Conservation (phyloP, 768 basidiomycete species). For the Sporobolomyces phaffii region DNA sequence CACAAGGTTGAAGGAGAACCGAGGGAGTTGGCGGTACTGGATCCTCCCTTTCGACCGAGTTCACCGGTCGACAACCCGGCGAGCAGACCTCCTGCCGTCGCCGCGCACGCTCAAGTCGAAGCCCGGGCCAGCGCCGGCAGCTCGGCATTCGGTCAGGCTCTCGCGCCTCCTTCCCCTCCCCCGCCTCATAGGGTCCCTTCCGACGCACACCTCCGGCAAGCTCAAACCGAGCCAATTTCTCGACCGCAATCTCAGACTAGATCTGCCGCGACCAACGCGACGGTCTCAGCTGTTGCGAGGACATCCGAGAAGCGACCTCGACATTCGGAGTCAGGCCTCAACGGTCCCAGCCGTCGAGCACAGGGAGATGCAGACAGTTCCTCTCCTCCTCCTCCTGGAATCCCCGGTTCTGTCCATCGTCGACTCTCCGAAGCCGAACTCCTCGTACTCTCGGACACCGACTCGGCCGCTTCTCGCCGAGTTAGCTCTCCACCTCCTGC, state of each 20-base stretch:
- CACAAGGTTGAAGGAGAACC: constrained; percentile 11
- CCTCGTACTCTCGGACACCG: constrained; percentile 22
- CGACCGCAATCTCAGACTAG: not conserved
- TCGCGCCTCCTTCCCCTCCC: no score
- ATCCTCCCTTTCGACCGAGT: not conserved
- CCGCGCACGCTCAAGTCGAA: no score
- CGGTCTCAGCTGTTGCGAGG: not conserved
- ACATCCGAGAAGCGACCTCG: not conserved
- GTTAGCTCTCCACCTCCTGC: not conserved
- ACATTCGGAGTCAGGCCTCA: not conserved
- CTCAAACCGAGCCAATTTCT: no score
- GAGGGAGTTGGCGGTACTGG: not conserved
- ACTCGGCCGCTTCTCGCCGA: not conserved
- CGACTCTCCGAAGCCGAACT: constrained; percentile 1
- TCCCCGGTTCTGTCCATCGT: not conserved
- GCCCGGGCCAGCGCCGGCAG: no score
- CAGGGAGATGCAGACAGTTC: not conserved
- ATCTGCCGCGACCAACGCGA: not conserved
- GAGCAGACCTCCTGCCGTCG: not conserved
- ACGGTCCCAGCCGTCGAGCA: not conserved
- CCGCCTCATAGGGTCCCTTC: no score
- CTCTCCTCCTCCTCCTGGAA: not conserved
- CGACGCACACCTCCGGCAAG: no score
- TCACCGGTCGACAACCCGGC: not conserved
- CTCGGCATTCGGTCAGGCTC: no score